Percentiles rank a stretch among this genome's conserved stretches.
These are phyloP conservation scores for Penicillium malachiteum DNA, from an alignment of 495 filamentous ascomycete genomes.

Conservation along the genomic window DNA sequence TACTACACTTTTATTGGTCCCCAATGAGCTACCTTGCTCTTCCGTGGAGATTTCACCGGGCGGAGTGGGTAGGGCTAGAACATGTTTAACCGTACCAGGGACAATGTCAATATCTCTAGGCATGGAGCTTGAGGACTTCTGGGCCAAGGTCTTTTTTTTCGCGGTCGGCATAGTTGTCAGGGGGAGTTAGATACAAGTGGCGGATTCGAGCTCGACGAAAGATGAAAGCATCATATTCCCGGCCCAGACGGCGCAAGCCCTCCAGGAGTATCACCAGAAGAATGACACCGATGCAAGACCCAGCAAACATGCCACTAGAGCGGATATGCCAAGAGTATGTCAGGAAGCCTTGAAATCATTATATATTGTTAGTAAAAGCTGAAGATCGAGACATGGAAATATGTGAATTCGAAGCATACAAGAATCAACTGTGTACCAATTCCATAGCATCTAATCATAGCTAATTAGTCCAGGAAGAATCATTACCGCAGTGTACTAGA, in stretches of 20 bases:
- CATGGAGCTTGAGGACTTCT: background rate
- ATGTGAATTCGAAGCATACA: conserved; percentile 38
- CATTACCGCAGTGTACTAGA: conserved; percentile 14
- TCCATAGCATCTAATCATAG: conserved; percentile 67
- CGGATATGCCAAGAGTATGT: conserved; percentile 62
- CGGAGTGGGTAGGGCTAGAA: too few relatives aligned
- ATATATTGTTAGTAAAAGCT: conserved; percentile 5
- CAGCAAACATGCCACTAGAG: conserved; percentile 61
- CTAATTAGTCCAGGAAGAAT: background rate
- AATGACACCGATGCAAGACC: conserved; percentile 68
- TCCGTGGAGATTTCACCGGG: too few relatives aligned
- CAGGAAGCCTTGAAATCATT: conserved; percentile 54
- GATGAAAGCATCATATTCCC: conserved; percentile 62
- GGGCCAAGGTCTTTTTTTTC: background rate
- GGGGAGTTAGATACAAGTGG: conserved; percentile 12
- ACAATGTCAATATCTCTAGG: too few relatives aligned
- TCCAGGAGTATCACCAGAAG: conserved; percentile 63
- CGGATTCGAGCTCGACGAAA: conserved; percentile 38
- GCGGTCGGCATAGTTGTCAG: background rate
- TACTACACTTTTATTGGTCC: background rate
- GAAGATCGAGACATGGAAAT: background rate
- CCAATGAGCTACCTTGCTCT: background rate
- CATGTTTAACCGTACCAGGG: too few relatives aligned
- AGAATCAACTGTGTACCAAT: conserved; percentile 68
- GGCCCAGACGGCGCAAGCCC: conserved; percentile 55